Percentiles rank a stretch among this genome's conserved stretches.
Conservation (phyloP, 139 green algal genomes). For the Choricystis sp. region DNA sequence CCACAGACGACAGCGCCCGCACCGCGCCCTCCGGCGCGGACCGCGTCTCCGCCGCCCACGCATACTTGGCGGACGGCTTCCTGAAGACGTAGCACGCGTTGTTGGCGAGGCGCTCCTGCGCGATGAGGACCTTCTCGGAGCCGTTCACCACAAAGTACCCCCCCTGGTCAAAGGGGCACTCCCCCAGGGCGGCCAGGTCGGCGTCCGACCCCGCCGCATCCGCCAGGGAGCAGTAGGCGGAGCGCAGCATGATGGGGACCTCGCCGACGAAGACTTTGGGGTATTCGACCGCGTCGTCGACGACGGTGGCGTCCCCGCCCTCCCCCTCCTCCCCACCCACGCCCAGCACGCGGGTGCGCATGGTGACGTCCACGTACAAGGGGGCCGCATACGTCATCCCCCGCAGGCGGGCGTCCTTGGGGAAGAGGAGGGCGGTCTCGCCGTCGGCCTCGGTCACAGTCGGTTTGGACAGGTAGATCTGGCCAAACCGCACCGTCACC, state of each 20-base stretch:
- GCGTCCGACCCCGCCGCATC: constrained; percentile 45
- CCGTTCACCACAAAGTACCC: constrained; percentile 99
- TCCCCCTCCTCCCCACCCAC: constrained; percentile 20
- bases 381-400: constrained; percentile 97
- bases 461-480: constrained; percentile 90
- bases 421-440: constrained; percentile 76
- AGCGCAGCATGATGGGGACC: constrained; percentile 96
- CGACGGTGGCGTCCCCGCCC: constrained; percentile 8
- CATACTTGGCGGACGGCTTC: constrained; percentile 83
- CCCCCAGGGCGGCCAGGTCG: constrained; percentile 75
- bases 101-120: constrained; percentile 88
- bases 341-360: constrained; percentile 33
- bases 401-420: constrained; percentile 83
- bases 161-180: constrained; percentile 93
- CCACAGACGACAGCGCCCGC: constrained; percentile 56
- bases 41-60: constrained; percentile 63
- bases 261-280: constrained; percentile 87
- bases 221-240: constrained; percentile 75
- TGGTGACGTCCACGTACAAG: constrained; percentile 85
- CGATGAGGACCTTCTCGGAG: constrained; percentile 97
- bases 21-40: constrained; percentile 73
- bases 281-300: constrained; percentile 35
- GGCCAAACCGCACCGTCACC: constrained; percentile 61
- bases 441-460: constrained; percentile 85
- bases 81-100: constrained; percentile 98